These are phyloP conservation scores for Brassica incana DNA, from an alignment of 345 rosid genomes.

Conservation along the genomic window DNA sequence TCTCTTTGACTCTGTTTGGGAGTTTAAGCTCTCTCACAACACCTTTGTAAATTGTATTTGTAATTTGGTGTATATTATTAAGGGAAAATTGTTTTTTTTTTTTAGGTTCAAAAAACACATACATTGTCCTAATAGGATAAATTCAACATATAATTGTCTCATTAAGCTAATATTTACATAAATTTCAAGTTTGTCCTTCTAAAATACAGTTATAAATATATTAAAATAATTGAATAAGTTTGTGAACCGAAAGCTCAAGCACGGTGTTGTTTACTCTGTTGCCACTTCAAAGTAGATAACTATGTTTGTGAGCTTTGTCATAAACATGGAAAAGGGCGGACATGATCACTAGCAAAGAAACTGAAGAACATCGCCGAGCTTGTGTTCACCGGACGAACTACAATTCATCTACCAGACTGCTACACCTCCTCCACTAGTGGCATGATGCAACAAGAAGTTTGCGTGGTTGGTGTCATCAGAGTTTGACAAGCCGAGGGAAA, in stretches of 20 bases:
- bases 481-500: constrained; percentile 39
- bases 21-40: background rate
- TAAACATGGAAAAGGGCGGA: constrained; percentile 60
- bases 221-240: too few relatives aligned
- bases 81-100: too few relatives aligned
- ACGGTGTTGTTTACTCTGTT: too few relatives aligned
- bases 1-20: background rate
- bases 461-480: constrained; percentile 82
- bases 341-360: constrained; percentile 92
- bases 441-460: constrained; percentile 64
- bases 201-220: too few relatives aligned
- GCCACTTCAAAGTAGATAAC: too few relatives aligned
- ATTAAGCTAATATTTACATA: too few relatives aligned
- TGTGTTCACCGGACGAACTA: constrained; percentile 78
- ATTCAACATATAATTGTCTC: too few relatives aligned
- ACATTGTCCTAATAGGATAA: too few relatives aligned
- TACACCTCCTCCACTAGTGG: constrained; percentile 38
- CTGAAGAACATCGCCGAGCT: constrained; percentile 78
- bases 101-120: too few relatives aligned
- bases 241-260: too few relatives aligned
- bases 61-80: background rate
- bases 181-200: too few relatives aligned
- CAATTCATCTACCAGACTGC: constrained; percentile 69
- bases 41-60: background rate
- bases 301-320: too few relatives aligned